Evolutionary conservation across 805 yeast genomes (phyloP), one percentile per base, ranked within the genome.

Genomic region (baker's yeast (Saccharomyces cerevisiae)): DNA sequence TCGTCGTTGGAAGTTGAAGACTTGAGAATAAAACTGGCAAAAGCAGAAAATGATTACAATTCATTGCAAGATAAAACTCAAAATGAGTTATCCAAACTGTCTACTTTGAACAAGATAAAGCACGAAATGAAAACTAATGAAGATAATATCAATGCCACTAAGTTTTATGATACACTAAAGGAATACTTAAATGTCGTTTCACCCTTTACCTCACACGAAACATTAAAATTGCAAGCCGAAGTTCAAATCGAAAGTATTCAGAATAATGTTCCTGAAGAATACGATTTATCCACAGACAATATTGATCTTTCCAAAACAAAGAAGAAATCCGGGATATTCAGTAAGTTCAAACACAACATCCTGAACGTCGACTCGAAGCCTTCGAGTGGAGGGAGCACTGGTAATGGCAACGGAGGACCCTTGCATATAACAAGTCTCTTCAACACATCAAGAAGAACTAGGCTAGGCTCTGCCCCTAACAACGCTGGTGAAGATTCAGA

Each of bases 211-310:
- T 72, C 77, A 48, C 83, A 85, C 57, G 99, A 94, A 66, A 83
- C 88, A 3, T 70, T 71, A 30, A 79, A 96, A 56, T 84, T 94
- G 24, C 76, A 77, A 46, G 79, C 85, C 11, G 96, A 90, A 65
- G 98, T 91, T 21, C 92, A 87, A 62, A 84, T 92, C 51, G 97
- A 92, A 69, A 83, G 94, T 28, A 89, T 94, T 60, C 94, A 89
- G 68, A 81, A 84, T 56, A 89, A 86, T 51, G 90, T 94, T 0
- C 88, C 85, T 3, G 59, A 57, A 1, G 91, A 84, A 54, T 76
- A 79, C 61, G 94, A 87, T 67, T 72, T 87, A 61, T 75, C 85
- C 11, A 73, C 85, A 54, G 79, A 79, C 43, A 79, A 76, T 47
- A 75, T 78, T 17, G 74, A 76, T 29, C 70, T 77, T 28, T 63